Conservation (phyloP, 1,284 basidiomycete genomes). For the Cutaneotrichosporon curvatum region DNA sequence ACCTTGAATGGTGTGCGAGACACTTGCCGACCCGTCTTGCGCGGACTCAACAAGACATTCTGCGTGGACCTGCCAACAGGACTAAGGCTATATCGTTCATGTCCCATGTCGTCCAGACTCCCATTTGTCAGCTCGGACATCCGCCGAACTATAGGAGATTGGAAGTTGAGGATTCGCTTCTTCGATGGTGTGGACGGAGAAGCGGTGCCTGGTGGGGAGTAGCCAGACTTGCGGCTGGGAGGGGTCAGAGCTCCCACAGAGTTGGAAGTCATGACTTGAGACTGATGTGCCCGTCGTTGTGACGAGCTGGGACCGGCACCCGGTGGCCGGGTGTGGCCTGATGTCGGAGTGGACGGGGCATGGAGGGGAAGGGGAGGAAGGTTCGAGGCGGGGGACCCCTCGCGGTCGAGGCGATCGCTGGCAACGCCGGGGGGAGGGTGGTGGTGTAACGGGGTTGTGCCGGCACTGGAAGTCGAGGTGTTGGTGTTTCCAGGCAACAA, state of each 20-base stretch:
- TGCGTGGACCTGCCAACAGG: conserved; percentile 81
- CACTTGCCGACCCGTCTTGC: conserved; percentile 70
- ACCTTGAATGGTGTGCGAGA: conserved; percentile 97
- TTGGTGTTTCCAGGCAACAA: conserved; percentile 10
- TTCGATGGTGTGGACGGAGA: conserved; percentile 46
- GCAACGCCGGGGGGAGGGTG: conserved; percentile 36
- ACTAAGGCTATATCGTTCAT: conserved; percentile 81
- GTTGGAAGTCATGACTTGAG: conserved; percentile 34
- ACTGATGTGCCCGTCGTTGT: conserved; percentile 39
- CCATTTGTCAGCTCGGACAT: conserved; percentile 29
- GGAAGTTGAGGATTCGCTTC: conserved; percentile 50
- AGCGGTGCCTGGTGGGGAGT: conserved; percentile 33
- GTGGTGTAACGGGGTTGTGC: conserved; percentile 39
- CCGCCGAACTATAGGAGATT: conserved; percentile 40
- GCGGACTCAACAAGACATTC: conserved; percentile 74
- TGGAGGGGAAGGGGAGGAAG: conserved; percentile 41
- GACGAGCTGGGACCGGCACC: conserved; percentile 37
- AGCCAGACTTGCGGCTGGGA: conserved; percentile 29
- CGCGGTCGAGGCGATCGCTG: conserved; percentile 28
- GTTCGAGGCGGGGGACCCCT: conserved; percentile 36
- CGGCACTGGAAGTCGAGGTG: conserved; percentile 32
- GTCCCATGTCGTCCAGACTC: conserved; percentile 54
- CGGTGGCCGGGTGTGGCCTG: conserved; percentile 34
- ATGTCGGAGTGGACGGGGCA: conserved; percentile 40
- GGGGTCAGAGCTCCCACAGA: conserved; percentile 18